Conservation (phyloP, 2,329 filamentous ascomycete species). For the Venturiaceae sp. region DNA sequence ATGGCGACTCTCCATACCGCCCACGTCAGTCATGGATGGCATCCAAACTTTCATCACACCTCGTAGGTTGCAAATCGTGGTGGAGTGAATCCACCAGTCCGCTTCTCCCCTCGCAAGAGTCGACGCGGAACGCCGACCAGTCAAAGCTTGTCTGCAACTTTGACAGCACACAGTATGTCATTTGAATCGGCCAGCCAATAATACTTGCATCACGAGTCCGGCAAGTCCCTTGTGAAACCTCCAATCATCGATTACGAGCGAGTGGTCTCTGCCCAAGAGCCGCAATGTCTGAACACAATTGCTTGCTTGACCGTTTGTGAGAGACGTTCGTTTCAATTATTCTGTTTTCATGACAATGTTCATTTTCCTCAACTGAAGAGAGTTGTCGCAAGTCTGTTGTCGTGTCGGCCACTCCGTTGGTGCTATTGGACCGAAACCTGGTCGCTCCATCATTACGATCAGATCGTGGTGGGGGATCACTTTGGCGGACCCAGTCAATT, state of each 20-base stretch:
- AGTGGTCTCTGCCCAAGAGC: not conserved
- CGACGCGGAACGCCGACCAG: not conserved
- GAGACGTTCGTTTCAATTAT: not conserved
- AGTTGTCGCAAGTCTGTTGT: not conserved
- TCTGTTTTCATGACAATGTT: not conserved
- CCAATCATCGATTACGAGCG: not conserved
- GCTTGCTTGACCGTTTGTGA: not conserved
- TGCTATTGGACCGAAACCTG: not conserved
- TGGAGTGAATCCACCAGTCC: not conserved
- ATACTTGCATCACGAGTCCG: not conserved
- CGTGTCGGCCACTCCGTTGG: not conserved
- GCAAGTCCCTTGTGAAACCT: not conserved
- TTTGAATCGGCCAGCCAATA: not conserved
- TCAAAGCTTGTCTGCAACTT: not conserved
- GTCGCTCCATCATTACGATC: not conserved
- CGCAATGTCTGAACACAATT: not conserved
- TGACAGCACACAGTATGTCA: not conserved
- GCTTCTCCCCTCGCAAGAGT: not conserved
- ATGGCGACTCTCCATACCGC: not conserved
- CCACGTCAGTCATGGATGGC: not conserved
- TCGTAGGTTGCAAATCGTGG: not conserved
- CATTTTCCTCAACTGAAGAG: not conserved
- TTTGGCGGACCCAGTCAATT: not conserved
- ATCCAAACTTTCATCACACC: not conserved
- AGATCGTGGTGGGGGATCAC: not conserved